Evolutionary conservation across 257 asterid genomes (phyloP), one percentile per base, ranked within the genome.

Genomic region (Linderniella brevidens): DNA sequence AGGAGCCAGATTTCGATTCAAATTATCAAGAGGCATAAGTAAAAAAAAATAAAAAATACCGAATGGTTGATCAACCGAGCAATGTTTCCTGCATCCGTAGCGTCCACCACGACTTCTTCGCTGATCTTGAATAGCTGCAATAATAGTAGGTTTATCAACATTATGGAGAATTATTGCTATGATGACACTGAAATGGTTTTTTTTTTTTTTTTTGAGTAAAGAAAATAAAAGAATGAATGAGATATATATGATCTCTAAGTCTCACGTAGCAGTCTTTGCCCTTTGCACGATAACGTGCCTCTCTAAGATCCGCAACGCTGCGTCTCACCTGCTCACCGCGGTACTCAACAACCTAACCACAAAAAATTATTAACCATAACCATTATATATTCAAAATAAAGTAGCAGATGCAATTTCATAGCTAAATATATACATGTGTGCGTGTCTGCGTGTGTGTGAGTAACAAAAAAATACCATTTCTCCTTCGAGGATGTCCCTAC

Each of bases 241-340:
- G 4, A 25, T 25, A 25, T 25, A 25, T 25, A 25, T 25, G 4
- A 25, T 25, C 32, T 25, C n/a, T n/a, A n/a, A n/a, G n/a, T 64
- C 96, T 51, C 47, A 90, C 98, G 49, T 90, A 90, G 74, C 98
- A 90, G 64, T 85, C 96, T 76, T 90, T 90, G 63, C 98, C 92
- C 64, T 68, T 72, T 29, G 72, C 49, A 17, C 78, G 86, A 61
- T 90, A 90, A 52, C 69, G 87, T 53, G 87, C 85, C 68, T 90
- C 98, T 69, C 98, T 78, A 41, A 85, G 71, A 71, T 90, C 98
- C 29, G 98, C 96, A 64, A 90, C 67, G 59, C 94, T 77, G 58
- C 96, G 74, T 63, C 98, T 75, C 53, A 90, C 96, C 66, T 79
- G 94, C 71, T 90, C 98, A 25, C 98, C 96, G 47, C 98, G 98